Conservation (phyloP, 495 filamentous ascomycete species). For the Echria macrotheca region DNA sequence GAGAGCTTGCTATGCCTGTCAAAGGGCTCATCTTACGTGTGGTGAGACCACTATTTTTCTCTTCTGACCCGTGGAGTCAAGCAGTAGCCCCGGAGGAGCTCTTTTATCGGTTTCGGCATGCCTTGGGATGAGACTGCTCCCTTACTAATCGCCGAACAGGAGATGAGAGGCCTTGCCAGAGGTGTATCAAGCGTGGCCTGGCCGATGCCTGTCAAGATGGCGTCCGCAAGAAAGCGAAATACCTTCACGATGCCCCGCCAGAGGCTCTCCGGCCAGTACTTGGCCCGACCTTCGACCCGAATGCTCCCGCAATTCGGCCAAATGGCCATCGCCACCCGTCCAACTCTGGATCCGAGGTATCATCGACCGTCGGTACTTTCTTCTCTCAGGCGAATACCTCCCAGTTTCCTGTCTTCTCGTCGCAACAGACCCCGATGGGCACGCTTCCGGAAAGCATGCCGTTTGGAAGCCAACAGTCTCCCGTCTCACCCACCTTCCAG, state of each 20-base stretch:
- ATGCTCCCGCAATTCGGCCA: slow-evolving; percentile 29
- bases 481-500: slow-evolving; percentile 64
- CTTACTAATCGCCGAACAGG: slow-evolving; percentile 28
- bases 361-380: slow-evolving; percentile 28
- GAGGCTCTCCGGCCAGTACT: slow-evolving; percentile 56
- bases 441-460: slow-evolving; percentile 43
- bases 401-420: slow-evolving; percentile 31
- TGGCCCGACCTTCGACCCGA: slow-evolving; percentile 50
- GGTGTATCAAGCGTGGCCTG: slow-evolving; percentile 89
- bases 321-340: slow-evolving; percentile 28
- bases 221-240: slow-evolving; percentile 97
- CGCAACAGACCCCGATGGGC: slow-evolving; percentile 21
- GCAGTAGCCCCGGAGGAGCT: no score
- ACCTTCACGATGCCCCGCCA: slow-evolving; percentile 90
- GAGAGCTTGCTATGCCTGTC: slow-evolving; percentile 92
- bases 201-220: slow-evolving; percentile 91
- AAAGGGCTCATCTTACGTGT: slow-evolving; percentile 95
- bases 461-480: slow-evolving; percentile 59
- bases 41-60: slow-evolving; percentile 57
- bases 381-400: slow-evolving; percentile 34
- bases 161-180: slow-evolving; percentile 82
- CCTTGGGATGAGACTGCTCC: neutral
- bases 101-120: neutral
- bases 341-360: slow-evolving; percentile 27
- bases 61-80: neutral